A percentile compares a stretch with the other conserved stretches of the same genome.
Evolutionary conservation across 352 stramenopile species (phyloP).

Genomic region (Pythium oligandrum): DNA sequence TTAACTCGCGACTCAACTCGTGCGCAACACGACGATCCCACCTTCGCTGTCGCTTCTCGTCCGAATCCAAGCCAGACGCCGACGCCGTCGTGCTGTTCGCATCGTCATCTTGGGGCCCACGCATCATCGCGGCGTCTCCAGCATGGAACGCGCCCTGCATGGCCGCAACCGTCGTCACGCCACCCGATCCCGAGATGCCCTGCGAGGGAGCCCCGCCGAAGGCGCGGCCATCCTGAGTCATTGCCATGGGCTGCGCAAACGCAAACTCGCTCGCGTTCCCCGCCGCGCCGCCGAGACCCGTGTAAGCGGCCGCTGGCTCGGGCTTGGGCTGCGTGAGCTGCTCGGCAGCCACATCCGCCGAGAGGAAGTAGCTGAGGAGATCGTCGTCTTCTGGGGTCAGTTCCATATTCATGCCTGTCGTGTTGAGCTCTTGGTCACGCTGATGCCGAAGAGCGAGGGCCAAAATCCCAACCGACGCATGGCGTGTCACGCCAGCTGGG

Average conservation of each 20-base stretch:
- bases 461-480: conserved; percentile 24
- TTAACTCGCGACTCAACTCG: too few species aligned
- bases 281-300: conserved; percentile 1
- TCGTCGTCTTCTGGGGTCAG: conserved; percentile 84
- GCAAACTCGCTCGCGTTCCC: conserved; percentile 10
- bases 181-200: too few species aligned
- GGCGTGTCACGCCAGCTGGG: conserved; percentile 9
- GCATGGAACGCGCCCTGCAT: conserved; percentile 41
- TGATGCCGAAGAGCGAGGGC: conserved; percentile 1
- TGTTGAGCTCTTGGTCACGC: background rate
- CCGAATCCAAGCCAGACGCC: conserved; percentile 42
- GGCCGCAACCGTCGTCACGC: background rate
- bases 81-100: conserved; percentile 27
- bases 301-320: conserved; percentile 14
- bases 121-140: conserved; percentile 58
- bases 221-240: conserved; percentile 18
- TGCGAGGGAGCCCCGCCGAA: conserved; percentile 3
- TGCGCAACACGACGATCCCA: conserved; percentile 6
- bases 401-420: conserved; percentile 42
- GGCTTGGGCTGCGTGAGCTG: conserved; percentile 34
- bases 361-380: conserved; percentile 84
- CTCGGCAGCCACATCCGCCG: conserved; percentile 61
- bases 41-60: conserved; percentile 76
- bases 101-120: conserved; percentile 42
- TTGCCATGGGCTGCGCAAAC: conserved; percentile 21